Evolutionary conservation across 1,139 yeast genomes (phyloP), one percentile per base, ranked within the genome.

Genomic region (Taphrina flavorubra): DNA sequence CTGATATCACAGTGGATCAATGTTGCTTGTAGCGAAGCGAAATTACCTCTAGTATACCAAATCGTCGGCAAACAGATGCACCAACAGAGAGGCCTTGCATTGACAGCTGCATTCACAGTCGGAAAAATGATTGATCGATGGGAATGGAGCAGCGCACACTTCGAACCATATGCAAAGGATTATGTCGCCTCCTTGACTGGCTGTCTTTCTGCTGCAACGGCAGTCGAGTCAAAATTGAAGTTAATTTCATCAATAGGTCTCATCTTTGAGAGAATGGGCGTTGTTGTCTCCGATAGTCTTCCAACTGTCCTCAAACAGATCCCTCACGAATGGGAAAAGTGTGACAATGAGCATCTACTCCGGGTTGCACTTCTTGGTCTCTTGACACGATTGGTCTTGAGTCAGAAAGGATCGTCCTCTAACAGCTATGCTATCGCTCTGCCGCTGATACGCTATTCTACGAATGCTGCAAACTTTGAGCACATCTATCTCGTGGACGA

Each of bases 1-100:
- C 84, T 94, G 51, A 84, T 92, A 6, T 83, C 86, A 51, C 96
- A 91, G 73, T 94, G 98, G 97, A 81, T 89, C 3, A 81, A 86
- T 0, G 84, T 89, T 4, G 84, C 87, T 72, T 85, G 90, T 72
- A 82, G 87, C 18, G 81, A 83, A 20, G 85, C 83, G 55, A 85
- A 87, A 69, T 79, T 91, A 70, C 78, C 82, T n/a, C 79, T 81
- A 37, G 84, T 90, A 25, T 92, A 89, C 76, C 80, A 83, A 65
- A 80, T 90, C 58, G 80, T 89, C 53, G 69, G 78, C 40, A 75
- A 75, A 47, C 80, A 87, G 49, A 76, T 89, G 69, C 80, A 83
- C 44, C 31, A 25, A 4, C 79, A 83, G 40, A 84, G 86, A 73
- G 96, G 94, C 0, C 84, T 84, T 73, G 77, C 92, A 34, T 86